phyloP scores from a whole-genome alignment of 306 rosid species.

The Inga laurina region DNA sequence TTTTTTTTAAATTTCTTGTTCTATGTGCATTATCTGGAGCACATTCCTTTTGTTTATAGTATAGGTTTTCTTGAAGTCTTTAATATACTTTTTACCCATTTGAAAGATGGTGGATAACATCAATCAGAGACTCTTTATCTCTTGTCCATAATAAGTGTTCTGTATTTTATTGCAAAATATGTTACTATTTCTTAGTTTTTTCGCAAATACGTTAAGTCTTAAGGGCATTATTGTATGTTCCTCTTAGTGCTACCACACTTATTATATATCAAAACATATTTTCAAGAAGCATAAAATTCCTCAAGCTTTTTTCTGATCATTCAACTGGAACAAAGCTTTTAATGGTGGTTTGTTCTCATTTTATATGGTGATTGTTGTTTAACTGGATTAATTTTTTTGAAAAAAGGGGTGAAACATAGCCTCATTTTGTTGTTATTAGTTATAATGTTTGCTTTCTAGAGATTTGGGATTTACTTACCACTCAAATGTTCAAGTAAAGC shows the following conservation, averaged over 20 bases:
- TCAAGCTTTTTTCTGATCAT: not conserved
- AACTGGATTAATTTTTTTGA: not conserved
- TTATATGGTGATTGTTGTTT: not conserved
- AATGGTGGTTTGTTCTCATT: not conserved
- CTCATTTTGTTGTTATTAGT: constrained; percentile 4
- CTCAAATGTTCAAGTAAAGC: constrained; percentile 2
- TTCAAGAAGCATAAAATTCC: not conserved
- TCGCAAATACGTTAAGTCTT: not conserved
- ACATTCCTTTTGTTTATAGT: not conserved
- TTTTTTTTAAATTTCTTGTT: not conserved
- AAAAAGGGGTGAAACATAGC: not conserved
- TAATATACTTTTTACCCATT: not conserved
- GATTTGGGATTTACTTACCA: constrained; percentile 6
- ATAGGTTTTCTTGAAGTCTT: not conserved
- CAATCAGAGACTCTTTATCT: not conserved
- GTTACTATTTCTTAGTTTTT: not conserved
- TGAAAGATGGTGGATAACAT: not conserved
- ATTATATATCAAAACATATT: not conserved
- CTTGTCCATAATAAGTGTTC: not conserved
- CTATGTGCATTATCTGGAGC: not conserved
- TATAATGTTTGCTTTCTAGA: not conserved
- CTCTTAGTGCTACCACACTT: no score
- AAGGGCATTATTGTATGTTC: not conserved
- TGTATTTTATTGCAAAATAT: not conserved
- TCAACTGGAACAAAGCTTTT: not conserved